Conservation (phyloP, 2,329 filamentous ascomycete genomes). For the Boeremia exigua region DNA sequence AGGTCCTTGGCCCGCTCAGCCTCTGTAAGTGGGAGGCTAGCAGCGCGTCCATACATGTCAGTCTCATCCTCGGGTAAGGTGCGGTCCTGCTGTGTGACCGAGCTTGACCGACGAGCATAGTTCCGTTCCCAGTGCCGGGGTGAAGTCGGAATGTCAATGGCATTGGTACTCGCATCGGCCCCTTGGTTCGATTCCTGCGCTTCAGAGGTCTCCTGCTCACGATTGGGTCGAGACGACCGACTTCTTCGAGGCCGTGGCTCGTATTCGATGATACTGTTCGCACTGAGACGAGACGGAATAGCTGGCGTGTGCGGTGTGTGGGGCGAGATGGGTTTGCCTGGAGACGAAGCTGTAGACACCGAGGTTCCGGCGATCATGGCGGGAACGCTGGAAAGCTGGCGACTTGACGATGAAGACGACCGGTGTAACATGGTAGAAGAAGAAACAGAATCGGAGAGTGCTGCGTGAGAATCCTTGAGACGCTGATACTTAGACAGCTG, state of each 20-base stretch:
- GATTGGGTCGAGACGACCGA: slow-evolving; percentile 39
- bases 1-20: slow-evolving; percentile 58
- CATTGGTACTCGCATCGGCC: slow-evolving; percentile 61
- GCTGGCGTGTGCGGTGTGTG: slow-evolving; percentile 93
- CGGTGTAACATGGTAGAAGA: slow-evolving; percentile 85
- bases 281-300: slow-evolving; percentile 90
- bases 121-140: slow-evolving; percentile 59
- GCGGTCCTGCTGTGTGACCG: slow-evolving; percentile 69
- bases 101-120: slow-evolving; percentile 67
- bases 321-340: slow-evolving; percentile 84
- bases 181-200: slow-evolving; percentile 37
- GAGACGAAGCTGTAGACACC: slow-evolving; percentile 84
- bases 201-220: slow-evolving; percentile 35
- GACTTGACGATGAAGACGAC: slow-evolving; percentile 78
- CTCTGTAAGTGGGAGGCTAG: slow-evolving; percentile 68
- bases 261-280: slow-evolving; percentile 83
- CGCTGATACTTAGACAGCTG: slow-evolving; percentile 84
- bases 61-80: slow-evolving; percentile 68
- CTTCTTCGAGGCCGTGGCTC: slow-evolving; percentile 45
- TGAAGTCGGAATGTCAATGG: slow-evolving; percentile 76
- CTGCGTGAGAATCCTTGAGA: slow-evolving; percentile 88
- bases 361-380: slow-evolving; percentile 69
- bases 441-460: slow-evolving; percentile 89
- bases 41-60: slow-evolving; percentile 67
- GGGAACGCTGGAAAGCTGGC: slow-evolving; percentile 71